These are phyloP conservation scores for Hura crepitans DNA, from an alignment of 441 rosid species.

Conservation along the genomic window DNA sequence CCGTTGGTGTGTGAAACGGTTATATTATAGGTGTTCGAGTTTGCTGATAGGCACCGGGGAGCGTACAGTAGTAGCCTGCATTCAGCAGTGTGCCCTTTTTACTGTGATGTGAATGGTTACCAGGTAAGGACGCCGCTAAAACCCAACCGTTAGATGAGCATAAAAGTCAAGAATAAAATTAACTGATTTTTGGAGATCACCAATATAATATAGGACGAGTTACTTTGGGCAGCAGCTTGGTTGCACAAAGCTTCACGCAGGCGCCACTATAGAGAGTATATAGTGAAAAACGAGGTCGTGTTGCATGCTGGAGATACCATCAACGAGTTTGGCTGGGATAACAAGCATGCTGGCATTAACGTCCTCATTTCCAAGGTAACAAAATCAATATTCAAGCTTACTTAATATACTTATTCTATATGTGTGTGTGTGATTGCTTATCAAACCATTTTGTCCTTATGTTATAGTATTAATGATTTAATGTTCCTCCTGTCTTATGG, in stretches of 20 bases:
- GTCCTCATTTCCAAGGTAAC: constrained; percentile 64
- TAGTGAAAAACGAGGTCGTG: constrained; percentile 30
- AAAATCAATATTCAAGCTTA: too few relatives aligned
- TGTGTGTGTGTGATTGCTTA: constrained; percentile 20
- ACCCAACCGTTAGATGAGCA: constrained; percentile 30
- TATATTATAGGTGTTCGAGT: constrained; percentile 53
- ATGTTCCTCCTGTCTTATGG: constrained; percentile 30
- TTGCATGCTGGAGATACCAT: constrained; percentile 66
- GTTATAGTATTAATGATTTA: constrained; percentile 18
- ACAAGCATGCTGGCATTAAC: constrained; percentile 64
- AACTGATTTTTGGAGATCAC: neutral
- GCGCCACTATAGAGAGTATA: constrained; percentile 44
- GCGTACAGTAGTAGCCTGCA: constrained; percentile 68
- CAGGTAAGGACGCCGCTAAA: constrained; percentile 44
- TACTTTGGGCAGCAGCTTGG: constrained; percentile 80
- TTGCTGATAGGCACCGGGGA: constrained; percentile 74
- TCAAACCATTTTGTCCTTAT: constrained; percentile 21
- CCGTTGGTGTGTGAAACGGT: constrained; percentile 31
- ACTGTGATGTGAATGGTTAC: constrained; percentile 85
- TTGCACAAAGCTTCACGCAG: constrained; percentile 54
- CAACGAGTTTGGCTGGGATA: constrained; percentile 56
- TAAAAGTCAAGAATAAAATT: neutral
- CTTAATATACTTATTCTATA: too few relatives aligned
- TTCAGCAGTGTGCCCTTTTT: constrained; percentile 72
- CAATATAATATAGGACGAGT: constrained; percentile 42